Percentiles rank a stretch among this genome's conserved stretches.
phyloP scores from a whole-genome alignment of 2,329 filamentous ascomycete genomes.

The Truncatella angustata region DNA sequence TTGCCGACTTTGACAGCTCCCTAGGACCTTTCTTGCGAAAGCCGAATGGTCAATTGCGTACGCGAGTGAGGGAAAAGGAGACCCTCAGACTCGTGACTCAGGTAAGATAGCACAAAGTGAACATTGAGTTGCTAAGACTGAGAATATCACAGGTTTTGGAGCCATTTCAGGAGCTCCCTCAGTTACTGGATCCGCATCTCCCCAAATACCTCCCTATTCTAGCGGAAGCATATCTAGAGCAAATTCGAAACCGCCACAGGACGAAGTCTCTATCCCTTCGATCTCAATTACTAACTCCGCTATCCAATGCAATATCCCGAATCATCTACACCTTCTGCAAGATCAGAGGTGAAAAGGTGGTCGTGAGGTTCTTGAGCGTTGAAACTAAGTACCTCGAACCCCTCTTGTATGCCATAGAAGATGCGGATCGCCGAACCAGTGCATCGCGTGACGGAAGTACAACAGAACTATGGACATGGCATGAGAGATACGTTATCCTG shows the following conservation, averaged over 20 bases:
- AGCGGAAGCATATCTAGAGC: slow-evolving; percentile 72
- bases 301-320: slow-evolving; percentile 71
- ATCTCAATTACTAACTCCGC: slow-evolving; percentile 47
- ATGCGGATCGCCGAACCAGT: slow-evolving; percentile 38
- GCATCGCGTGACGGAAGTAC: slow-evolving; percentile 12
- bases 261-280: slow-evolving; percentile 36
- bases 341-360: slow-evolving; percentile 87
- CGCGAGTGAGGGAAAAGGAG: slow-evolving; percentile 49
- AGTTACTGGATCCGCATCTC: slow-evolving; percentile 84
- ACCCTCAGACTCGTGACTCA: slow-evolving; percentile 44
- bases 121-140: slow-evolving; percentile 15
- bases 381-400: slow-evolving; percentile 83
- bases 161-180: slow-evolving; percentile 91
- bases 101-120: slow-evolving; percentile 34
- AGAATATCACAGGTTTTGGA: slow-evolving; percentile 59
- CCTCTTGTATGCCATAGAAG: slow-evolving; percentile 73
- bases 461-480: slow-evolving; percentile 63
- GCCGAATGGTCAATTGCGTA: slow-evolving; percentile 46
- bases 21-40: slow-evolving; percentile 53
- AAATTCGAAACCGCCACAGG: slow-evolving; percentile 48
- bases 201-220: slow-evolving; percentile 72
- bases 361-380: slow-evolving; percentile 86
- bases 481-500: slow-evolving; percentile 83
- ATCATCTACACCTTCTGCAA: slow-evolving; percentile 92
- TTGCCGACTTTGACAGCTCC: slow-evolving; percentile 55